A percentile compares a stretch with the other conserved stretches of the same genome.
Evolutionary conservation across 331 rosid species (phyloP).

Genomic region (Phaseolus coccineus): DNA sequence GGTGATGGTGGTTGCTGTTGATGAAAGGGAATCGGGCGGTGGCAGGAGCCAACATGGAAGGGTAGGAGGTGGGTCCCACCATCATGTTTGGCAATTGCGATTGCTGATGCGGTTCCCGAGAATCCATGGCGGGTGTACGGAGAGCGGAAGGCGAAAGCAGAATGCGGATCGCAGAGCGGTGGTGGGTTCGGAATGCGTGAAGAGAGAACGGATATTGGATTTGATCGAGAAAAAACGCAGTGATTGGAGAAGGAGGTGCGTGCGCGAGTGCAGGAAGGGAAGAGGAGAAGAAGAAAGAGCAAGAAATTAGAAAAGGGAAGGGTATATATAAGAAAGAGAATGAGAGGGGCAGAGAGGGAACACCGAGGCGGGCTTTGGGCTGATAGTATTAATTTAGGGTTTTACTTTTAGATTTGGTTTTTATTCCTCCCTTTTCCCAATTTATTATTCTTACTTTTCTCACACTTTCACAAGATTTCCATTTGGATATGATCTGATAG

Average conservation of each 20-base stretch:
- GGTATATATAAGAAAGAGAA: neutral
- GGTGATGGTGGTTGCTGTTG: neutral
- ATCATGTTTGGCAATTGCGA: slow-evolving; percentile 45
- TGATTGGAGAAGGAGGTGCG: neutral
- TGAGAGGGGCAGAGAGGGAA: neutral
- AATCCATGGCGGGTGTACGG: slow-evolving; percentile 62
- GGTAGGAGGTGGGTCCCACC: slow-evolving; percentile 49
- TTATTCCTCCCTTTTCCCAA: neutral
- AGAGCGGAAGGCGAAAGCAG: neutral
- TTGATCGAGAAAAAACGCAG: neutral
- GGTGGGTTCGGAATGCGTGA: neutral
- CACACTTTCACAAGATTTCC: neutral
- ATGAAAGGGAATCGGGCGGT: slow-evolving; percentile 64
- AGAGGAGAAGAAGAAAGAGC: no score
- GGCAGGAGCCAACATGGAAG: slow-evolving; percentile 57
- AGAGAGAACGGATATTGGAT: no score
- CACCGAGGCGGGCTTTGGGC: neutral
- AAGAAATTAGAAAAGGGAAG: neutral
- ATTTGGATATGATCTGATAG: neutral
- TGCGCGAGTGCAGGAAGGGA: neutral
- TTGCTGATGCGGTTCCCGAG: slow-evolving; percentile 60
- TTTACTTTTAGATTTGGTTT: slow-evolving; percentile 34
- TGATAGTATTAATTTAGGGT: slow-evolving; percentile 38
- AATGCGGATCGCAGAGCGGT: slow-evolving; percentile 9
- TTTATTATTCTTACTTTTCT: neutral